Evolutionary conservation across 345 rosid genomes (phyloP), one percentile per base, ranked within the genome.

Genomic region (Populus simonii): DNA sequence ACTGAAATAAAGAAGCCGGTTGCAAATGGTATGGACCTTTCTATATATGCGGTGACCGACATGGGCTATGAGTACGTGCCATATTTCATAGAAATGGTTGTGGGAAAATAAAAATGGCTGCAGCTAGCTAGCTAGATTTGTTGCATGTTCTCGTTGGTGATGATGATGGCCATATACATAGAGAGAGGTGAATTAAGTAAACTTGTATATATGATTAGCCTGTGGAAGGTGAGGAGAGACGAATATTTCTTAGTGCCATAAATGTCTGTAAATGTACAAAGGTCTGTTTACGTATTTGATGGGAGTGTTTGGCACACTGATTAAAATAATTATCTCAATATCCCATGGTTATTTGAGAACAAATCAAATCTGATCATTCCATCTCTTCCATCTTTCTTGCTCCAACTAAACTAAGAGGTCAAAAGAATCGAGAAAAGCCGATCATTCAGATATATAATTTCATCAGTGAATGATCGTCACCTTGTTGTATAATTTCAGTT

Each of bases 1-100:
- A 74, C 72, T 23, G 83, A 66, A 41, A 82, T 29, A 65, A 82
- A 74, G 51, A 82, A 22, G 57, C 65, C 87, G 8, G 74, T 51
- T 12, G 74, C 79, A 18, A 76, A 36, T 18, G 53, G 72, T 1
- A 51, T 38, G 53, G 75, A 68, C 27, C 75, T 80, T 7, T 27
- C 63, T 18, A 53, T 10, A 41, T 2, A 41, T 23, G 13, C 51
- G 67, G 22, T 73, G 51, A 0, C 29, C 16, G 29, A 27, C 66
- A 36, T 45, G 23, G 16, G 45, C 20, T 1, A 23, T n/a, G 45
- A 72, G 11, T 15, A 35, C 83, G 78, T 9, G 45, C 78, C 85
- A 3, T 8, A 25, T 25, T 25, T 25, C 25, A 25, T 25, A 25
- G 25, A 25, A 25, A 25, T 25, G 25, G 25, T 25, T 25, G 25